Percentiles rank a stretch among this genome's conserved stretches.
Evolutionary conservation across 441 rosid species (phyloP).

Genomic region (Euphorbia schlechtendalii): DNA sequence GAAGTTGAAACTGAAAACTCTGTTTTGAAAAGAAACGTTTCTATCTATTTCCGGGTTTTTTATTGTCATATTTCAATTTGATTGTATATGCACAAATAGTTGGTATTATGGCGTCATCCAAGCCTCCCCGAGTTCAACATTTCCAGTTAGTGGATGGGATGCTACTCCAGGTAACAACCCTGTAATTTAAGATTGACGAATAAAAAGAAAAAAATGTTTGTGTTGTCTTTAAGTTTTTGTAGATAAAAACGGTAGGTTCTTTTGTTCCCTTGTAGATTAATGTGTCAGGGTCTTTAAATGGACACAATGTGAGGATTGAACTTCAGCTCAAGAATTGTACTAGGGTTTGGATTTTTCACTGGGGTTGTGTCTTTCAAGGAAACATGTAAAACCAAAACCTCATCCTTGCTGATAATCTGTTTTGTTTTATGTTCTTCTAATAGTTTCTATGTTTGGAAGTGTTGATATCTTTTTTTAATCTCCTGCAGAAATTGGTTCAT

Average conservation of each 20-base stretch:
- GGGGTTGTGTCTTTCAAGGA: slow-evolving; percentile 56
- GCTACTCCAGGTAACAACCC: slow-evolving; percentile 47
- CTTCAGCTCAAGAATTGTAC: slow-evolving; percentile 51
- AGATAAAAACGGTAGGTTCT: neutral
- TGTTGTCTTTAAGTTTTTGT: neutral
- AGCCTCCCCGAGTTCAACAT: slow-evolving; percentile 27
- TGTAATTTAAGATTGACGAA: slow-evolving; percentile 1
- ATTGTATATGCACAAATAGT: slow-evolving; percentile 4
- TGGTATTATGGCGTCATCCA: slow-evolving; percentile 40
- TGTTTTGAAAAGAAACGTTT: neutral
- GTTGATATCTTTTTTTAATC: slow-evolving; percentile 6
- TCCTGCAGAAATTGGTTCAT: slow-evolving; percentile 46
- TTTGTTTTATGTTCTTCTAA: neutral
- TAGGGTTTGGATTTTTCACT: slow-evolving; percentile 57
- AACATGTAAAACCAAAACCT: slow-evolving; percentile 31
- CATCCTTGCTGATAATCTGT: neutral
- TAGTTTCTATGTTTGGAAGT: neutral
- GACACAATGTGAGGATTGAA: slow-evolving; percentile 50
- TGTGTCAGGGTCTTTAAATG: slow-evolving; percentile 38
- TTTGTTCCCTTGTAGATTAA: slow-evolving; percentile 30
- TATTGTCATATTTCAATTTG: neutral
- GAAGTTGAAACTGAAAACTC: neutral
- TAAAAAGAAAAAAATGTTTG: slow-evolving; percentile 8
- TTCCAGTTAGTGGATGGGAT: slow-evolving; percentile 61
- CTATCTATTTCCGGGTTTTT: neutral